Percentiles rank a stretch among this genome's conserved stretches.
Conservation (phyloP, 495 filamentous ascomycete genomes). For the Daldinia loculata region DNA sequence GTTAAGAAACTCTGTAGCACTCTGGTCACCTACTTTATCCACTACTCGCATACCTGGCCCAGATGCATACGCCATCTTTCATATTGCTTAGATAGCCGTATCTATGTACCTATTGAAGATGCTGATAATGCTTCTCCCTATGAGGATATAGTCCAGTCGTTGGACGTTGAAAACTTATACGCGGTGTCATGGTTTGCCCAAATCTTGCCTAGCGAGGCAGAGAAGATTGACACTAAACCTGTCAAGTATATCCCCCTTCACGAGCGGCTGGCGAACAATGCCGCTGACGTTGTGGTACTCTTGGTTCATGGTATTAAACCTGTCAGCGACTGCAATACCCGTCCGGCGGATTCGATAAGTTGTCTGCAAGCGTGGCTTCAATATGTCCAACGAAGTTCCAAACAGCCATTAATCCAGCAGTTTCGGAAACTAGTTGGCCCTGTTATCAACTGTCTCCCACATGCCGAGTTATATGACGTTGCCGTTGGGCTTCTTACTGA, state of each 20-base stretch:
- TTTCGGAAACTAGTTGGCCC: slow-evolving; percentile 64
- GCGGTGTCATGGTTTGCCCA: slow-evolving; percentile 76
- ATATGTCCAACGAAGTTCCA: slow-evolving; percentile 69
- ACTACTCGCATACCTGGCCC: slow-evolving; percentile 73
- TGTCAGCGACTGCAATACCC: slow-evolving; percentile 31
- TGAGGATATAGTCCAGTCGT: slow-evolving; percentile 59
- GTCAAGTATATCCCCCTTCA: slow-evolving; percentile 62
- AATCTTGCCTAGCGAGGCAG: slow-evolving; percentile 78
- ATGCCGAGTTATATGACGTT: slow-evolving; percentile 63
- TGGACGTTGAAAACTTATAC: slow-evolving; percentile 64
- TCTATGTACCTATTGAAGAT: slow-evolving; percentile 56
- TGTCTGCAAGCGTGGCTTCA: slow-evolving; percentile 76
- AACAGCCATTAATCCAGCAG: slow-evolving; percentile 60
- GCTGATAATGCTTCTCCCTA: slow-evolving; percentile 61
- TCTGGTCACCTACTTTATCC: slow-evolving; percentile 80
- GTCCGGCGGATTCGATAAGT: slow-evolving; percentile 61
- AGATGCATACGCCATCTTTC: slow-evolving; percentile 74
- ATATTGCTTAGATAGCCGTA: slow-evolving; percentile 65
- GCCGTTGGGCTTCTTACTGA: slow-evolving; percentile 72
- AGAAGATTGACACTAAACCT: slow-evolving; percentile 67
- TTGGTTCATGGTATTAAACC: slow-evolving; percentile 56
- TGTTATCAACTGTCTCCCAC: slow-evolving; percentile 64
- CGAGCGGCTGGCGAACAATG: slow-evolving; percentile 59
- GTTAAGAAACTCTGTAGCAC: slow-evolving; percentile 85
- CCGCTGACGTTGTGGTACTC: slow-evolving; percentile 58